Conservation (phyloP, 2,329 filamentous ascomycete species). For the Trichoderma koningiopsis region DNA sequence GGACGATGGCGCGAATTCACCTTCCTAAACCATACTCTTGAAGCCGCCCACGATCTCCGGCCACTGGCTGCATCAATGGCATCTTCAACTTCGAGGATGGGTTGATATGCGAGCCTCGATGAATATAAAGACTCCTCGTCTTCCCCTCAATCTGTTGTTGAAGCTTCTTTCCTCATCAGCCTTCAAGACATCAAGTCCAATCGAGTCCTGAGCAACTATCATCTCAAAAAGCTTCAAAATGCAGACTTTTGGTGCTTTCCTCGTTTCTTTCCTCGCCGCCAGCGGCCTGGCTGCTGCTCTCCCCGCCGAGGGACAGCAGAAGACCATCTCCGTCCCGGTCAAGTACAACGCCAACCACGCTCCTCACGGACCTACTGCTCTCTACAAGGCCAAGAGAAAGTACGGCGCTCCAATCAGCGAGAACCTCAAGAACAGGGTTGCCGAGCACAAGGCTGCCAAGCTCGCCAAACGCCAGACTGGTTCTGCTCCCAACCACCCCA, state of each 20-base stretch:
- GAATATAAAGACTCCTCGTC: constrained; percentile 19
- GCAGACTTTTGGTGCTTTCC: constrained; percentile 30
- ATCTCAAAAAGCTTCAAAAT: constrained; percentile 23
- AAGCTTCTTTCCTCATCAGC: constrained; percentile 13
- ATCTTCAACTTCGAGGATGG: not conserved
- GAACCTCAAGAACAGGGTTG: constrained; percentile 20
- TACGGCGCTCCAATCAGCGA: constrained; percentile 25
- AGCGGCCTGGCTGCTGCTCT: constrained; percentile 27
- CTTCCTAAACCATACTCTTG: constrained; percentile 25
- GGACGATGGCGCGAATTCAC: constrained; percentile 17
- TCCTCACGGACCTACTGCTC: constrained; percentile 25
- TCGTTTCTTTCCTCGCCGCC: constrained; percentile 29
- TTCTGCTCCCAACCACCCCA: constrained; percentile 24
- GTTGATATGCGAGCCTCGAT: not conserved
- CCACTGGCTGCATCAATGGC: not conserved
- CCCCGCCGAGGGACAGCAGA: constrained; percentile 20
- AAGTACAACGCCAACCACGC: constrained; percentile 24
- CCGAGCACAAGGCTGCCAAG: not conserved
- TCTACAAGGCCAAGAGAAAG: constrained; percentile 30
- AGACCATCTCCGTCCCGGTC: constrained; percentile 24
- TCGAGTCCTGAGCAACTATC: not conserved
- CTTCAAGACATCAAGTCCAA: constrained; percentile 18
- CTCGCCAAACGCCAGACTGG: constrained; percentile 27
- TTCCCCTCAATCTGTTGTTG: constrained; percentile 6
- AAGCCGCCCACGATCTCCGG: not conserved